These are phyloP conservation scores for Backusella tuberculispora DNA, from an alignment of 192 early-diverging fungal species.

Conservation along the genomic window DNA sequence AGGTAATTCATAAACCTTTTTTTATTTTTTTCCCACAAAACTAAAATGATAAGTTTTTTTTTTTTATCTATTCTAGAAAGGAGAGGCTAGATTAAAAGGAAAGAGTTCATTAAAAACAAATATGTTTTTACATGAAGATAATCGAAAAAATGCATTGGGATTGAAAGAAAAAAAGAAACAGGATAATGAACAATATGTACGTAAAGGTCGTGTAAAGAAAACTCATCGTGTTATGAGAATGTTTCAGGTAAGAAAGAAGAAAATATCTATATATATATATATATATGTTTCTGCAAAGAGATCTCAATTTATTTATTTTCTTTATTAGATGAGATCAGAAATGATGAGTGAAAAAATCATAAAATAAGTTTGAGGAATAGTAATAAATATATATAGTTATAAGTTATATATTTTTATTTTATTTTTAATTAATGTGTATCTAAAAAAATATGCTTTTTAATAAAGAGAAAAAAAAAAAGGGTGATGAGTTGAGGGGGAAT, in stretches of 20 bases:
- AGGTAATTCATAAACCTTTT: conserved; percentile 22
- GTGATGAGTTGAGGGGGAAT: too few species aligned
- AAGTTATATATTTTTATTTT: background rate
- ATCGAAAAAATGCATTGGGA: conserved; percentile 23
- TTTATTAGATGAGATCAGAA: conserved; percentile 8
- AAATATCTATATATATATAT: too few species aligned
- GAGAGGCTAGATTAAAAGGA: conserved; percentile 30
- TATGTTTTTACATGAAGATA: conserved; percentile 24
- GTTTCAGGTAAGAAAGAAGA: conserved; percentile 21
- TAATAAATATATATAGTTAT: background rate
- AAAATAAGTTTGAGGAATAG: background rate
- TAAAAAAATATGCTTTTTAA: too few species aligned
- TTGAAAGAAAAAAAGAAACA: background rate
- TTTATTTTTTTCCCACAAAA: background rate
- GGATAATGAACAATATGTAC: background rate
- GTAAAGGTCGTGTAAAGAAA: conserved; percentile 15
- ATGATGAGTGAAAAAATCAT: background rate
- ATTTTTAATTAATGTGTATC: background rate
- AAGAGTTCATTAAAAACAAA: conserved; percentile 20
- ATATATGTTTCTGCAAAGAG: background rate
- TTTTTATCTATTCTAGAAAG: conserved; percentile 2
- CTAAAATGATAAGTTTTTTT: background rate
- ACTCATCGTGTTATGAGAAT: conserved; percentile 19
- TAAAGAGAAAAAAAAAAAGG: background rate
- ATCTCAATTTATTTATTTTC: background rate